These are phyloP conservation scores for Spathaspora passalidarum DNA, from an alignment of 805 yeast genomes.

Conservation along the genomic window DNA sequence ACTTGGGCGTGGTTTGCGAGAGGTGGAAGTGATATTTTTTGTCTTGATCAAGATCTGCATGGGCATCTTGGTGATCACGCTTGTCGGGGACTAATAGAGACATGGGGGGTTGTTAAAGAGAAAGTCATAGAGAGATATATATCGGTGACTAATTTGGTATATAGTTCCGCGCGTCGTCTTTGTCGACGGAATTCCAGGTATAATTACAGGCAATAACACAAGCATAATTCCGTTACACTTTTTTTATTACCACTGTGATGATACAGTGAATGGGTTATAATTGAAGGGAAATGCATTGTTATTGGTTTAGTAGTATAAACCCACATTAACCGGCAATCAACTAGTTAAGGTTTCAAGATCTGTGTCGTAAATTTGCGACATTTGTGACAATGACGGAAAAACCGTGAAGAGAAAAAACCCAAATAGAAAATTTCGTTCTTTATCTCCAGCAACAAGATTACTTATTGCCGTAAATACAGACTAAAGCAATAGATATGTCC, in stretches of 20 bases:
- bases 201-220: no score
- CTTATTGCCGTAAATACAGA: neutral
- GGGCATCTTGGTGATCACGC: conserved; percentile 26
- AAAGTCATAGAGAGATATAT: neutral
- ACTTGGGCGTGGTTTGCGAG: conserved; percentile 14
- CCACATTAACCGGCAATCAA: no score
- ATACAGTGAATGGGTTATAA: no score
- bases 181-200: no score
- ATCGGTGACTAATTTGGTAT: neutral
- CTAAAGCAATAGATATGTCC: neutral
- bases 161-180: neutral
- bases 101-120: conserved; percentile 7
- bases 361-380: neutral
- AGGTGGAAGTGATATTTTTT: conserved; percentile 12
- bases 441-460: neutral
- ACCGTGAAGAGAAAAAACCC: neutral
- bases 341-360: no score
- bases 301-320: no score
- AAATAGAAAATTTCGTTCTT: neutral
- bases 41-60: conserved; percentile 20
- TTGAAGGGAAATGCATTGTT: no score
- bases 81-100: conserved; percentile 21
- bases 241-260: no score
- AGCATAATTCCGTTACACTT: no score
- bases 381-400: neutral